phyloP scores from a whole-genome alignment of 805 yeast genomes.

The Yamadazyma takamatsuzukensis region DNA sequence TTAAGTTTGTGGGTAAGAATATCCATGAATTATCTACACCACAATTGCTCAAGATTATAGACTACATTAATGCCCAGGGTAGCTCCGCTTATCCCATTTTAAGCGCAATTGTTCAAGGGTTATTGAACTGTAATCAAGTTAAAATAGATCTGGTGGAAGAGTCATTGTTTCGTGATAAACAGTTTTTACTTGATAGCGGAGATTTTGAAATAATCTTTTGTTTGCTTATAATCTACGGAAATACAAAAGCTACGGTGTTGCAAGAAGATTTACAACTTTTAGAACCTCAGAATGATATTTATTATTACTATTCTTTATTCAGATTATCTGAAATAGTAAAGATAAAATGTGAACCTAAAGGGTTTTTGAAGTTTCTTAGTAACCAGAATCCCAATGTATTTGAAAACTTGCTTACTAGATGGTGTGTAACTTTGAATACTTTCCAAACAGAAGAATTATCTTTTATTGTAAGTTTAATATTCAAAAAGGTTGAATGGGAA shows the following conservation, averaged over 20 bases:
- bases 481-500: slow-evolving; percentile 19
- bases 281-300: slow-evolving; percentile 8
- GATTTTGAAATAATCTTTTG: slow-evolving; percentile 48
- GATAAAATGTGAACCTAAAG: slow-evolving; percentile 6
- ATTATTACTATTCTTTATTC: slow-evolving; percentile 38
- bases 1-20: slow-evolving; percentile 35
- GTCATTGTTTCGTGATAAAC: slow-evolving; percentile 1
- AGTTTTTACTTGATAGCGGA: slow-evolving; percentile 7
- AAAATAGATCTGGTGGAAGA: slow-evolving; percentile 15
- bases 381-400: slow-evolving; percentile 9
- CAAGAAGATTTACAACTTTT: no score
- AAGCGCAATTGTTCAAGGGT: slow-evolving; percentile 33
- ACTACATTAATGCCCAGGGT: slow-evolving; percentile 2
- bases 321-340: slow-evolving; percentile 47
- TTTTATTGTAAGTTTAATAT: no score
- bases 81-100: slow-evolving; percentile 1
- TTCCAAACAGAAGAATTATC: slow-evolving; percentile 27
- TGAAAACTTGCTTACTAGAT: slow-evolving; percentile 38
- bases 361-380: slow-evolving; percentile 13
- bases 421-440: slow-evolving; percentile 48
- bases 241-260: no score
- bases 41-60: slow-evolving; percentile 26
- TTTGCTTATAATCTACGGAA: slow-evolving; percentile 21
- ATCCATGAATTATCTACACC: slow-evolving; percentile 43
- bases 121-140: slow-evolving; percentile 28